Percentiles rank a stretch among this genome's conserved stretches.
Conservation (phyloP, 1,284 basidiomycete species). For the Ustilago xerochloae region DNA sequence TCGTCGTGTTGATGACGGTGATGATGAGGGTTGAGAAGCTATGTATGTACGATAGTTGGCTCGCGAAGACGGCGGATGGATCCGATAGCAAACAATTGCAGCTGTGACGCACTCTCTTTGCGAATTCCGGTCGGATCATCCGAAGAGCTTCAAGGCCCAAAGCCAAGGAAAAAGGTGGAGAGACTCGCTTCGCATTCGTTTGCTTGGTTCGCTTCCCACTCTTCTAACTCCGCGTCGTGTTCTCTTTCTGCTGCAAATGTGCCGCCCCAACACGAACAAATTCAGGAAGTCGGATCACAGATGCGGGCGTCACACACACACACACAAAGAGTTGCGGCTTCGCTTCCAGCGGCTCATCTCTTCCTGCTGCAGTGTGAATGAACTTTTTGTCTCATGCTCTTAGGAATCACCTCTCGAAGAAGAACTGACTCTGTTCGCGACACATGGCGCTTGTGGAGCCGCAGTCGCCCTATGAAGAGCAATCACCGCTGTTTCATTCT, state of each 20-base stretch:
- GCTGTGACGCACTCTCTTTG: neutral
- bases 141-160: neutral
- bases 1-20: neutral
- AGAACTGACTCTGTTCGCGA: neutral
- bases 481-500: too few species aligned
- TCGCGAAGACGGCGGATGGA: neutral
- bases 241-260: too few species aligned
- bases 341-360: neutral
- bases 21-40: neutral
- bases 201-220: too few species aligned
- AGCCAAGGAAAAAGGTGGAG: neutral
- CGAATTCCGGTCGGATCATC: conserved; percentile 1
- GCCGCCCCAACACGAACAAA: neutral
- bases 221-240: conserved; percentile 4
- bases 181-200: too few species aligned
- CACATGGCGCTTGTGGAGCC: neutral
- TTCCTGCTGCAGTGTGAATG: neutral
- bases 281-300: neutral
- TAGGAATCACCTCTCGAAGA: neutral
- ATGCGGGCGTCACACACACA: too few species aligned
- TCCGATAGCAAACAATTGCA: too few species aligned
- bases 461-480: too few species aligned
- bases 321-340: neutral
- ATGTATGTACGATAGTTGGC: too few species aligned
- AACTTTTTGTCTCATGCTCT: too few species aligned